A percentile compares a stretch with the other conserved stretches of the same genome.
Conservation (phyloP, 2,329 filamentous ascomycete genomes). For the Stagonosporopsis chrysanthemi region DNA sequence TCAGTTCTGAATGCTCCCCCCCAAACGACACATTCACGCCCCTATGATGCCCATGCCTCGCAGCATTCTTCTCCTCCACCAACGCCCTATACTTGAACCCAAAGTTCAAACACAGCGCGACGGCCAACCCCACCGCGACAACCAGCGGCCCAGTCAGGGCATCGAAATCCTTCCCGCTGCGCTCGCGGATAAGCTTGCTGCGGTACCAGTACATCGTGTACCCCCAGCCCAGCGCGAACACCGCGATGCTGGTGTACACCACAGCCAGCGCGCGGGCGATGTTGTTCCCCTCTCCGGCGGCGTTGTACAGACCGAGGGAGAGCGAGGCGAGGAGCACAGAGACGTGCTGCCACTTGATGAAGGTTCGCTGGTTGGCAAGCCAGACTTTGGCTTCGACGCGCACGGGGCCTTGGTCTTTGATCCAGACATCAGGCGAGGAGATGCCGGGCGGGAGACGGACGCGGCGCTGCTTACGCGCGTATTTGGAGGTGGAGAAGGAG, state of each 20-base stretch:
- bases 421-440: conserved; percentile 82
- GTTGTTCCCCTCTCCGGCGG: conserved; percentile 76
- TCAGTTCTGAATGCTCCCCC: conserved; percentile 30
- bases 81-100: conserved; percentile 67
- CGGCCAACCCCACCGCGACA: conserved; percentile 78
- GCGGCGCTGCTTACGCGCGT: conserved; percentile 59
- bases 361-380: conserved; percentile 97
- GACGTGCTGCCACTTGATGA: conserved; percentile 98
- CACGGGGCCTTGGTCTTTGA: conserved; percentile 92
- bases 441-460: conserved; percentile 81
- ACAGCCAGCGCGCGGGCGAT: conserved; percentile 81
- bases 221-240: conserved; percentile 87
- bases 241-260: conserved; percentile 80
- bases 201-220: conserved; percentile 81
- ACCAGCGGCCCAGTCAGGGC: conserved; percentile 84
- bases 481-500: conserved; percentile 78
- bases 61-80: conserved; percentile 10
- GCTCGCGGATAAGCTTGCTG: conserved; percentile 78
- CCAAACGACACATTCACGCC: conserved; percentile 18
- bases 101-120: conserved; percentile 87
- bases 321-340: conserved; percentile 84
- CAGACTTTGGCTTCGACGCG: conserved; percentile 98
- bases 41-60: conserved; percentile 3
- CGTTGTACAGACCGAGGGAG: conserved; percentile 86
- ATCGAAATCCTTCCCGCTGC: conserved; percentile 93